Percentiles rank a stretch among this genome's conserved stretches.
Evolutionary conservation across 192 early-diverging fungal genomes (phyloP).

Genomic region (Backusella sp.): DNA sequence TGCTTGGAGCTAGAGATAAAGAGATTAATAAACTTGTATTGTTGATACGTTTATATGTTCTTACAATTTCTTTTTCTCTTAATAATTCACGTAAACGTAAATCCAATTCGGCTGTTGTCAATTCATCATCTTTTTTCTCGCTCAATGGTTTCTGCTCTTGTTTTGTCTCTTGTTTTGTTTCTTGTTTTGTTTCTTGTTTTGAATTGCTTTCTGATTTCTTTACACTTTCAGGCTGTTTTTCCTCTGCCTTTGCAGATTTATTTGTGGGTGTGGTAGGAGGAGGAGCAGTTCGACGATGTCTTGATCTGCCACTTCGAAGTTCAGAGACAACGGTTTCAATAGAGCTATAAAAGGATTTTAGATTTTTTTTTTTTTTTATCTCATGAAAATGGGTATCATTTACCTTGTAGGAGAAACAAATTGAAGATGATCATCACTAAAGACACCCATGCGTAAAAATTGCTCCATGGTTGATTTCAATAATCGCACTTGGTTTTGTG

Average conservation of each 20-base stretch:
- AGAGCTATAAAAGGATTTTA: neutral
- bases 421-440: conserved; percentile 15
- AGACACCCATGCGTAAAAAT: conserved; percentile 26
- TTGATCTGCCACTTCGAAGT: neutral
- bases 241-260: neutral
- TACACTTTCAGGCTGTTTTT: neutral
- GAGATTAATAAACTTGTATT: neutral
- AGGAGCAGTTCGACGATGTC: neutral
- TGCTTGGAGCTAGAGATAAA: conserved; percentile 38
- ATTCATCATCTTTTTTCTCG: neutral
- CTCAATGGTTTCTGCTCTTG: neutral
- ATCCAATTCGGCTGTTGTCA: conserved; percentile 12
- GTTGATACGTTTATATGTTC: neutral
- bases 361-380: no score
- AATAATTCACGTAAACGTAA: conserved; percentile 19
- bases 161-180: neutral
- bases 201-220: neutral
- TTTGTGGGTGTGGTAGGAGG: neutral
- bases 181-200: neutral
- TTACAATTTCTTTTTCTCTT: conserved; percentile 25
- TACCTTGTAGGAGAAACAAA: conserved; percentile 11
- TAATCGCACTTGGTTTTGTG: conserved; percentile 24
- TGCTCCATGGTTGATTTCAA: conserved; percentile 36
- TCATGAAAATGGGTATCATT: neutral
- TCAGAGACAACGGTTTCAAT: conserved; percentile 13